Percentiles rank a stretch among this genome's conserved stretches.
Conservation (phyloP, 257 asterid genomes). For the Solanum dulcamara region DNA sequence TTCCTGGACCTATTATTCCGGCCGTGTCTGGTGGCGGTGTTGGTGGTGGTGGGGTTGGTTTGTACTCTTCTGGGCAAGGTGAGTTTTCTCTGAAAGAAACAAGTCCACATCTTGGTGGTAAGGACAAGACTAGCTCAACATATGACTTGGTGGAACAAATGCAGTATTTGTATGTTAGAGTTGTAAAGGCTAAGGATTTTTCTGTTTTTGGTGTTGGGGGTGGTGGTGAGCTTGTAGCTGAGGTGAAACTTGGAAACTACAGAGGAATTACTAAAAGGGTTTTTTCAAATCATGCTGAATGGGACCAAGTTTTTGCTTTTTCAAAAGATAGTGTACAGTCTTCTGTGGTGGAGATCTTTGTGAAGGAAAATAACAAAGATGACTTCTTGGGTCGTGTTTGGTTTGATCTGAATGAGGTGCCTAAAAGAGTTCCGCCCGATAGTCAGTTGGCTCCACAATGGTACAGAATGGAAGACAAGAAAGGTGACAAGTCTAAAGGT, state of each 20-base stretch:
- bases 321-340: constrained; percentile 80
- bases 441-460: constrained; percentile 82
- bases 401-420: constrained; percentile 81
- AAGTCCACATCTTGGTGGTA: constrained; percentile 74
- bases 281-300: constrained; percentile 30
- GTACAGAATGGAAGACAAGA: constrained; percentile 75
- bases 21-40: constrained; percentile 10
- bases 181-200: constrained; percentile 55
- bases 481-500: constrained; percentile 55
- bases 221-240: constrained; percentile 54
- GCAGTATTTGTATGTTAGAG: constrained; percentile 67
- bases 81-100: constrained; percentile 70
- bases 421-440: constrained; percentile 69
- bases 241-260: constrained; percentile 80
- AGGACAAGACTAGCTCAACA: constrained; percentile 59
- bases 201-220: constrained; percentile 22
- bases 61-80: constrained; percentile 5
- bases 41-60: constrained; percentile 20
- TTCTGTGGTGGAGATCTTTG: constrained; percentile 57
- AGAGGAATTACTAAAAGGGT: constrained; percentile 61
- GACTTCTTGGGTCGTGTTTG: constrained; percentile 73
- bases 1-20: constrained; percentile 37
- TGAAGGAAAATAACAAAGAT: constrained; percentile 52
- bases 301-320: constrained; percentile 83
- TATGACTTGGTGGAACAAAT: constrained; percentile 80